Percentiles rank a stretch among this genome's conserved stretches.
phyloP scores from a whole-genome alignment of 768 basidiomycete genomes.

The Mycena albidolilacea region DNA sequence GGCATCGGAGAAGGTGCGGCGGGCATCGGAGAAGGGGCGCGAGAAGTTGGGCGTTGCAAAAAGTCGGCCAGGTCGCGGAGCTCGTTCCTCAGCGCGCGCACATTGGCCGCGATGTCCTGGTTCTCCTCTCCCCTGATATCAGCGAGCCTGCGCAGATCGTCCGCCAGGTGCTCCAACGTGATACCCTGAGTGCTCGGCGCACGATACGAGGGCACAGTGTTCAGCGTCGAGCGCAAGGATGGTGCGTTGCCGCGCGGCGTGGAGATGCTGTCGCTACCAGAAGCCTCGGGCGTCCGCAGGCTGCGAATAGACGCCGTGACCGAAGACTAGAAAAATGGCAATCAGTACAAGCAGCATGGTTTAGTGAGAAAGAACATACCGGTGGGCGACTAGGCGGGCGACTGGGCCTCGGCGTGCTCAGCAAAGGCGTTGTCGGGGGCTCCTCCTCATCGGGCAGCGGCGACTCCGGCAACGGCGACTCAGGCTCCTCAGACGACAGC shows the following conservation, averaged over 20 bases:
- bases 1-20: conserved; percentile 38
- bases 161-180: conserved; percentile 64
- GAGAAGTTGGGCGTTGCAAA: conserved; percentile 61
- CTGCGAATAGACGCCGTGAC: conserved; percentile 50
- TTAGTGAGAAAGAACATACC: conserved; percentile 34
- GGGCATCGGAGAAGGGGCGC: conserved; percentile 40
- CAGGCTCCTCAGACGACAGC: conserved; percentile 31
- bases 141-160: conserved; percentile 72
- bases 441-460: conserved; percentile 15
- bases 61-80: conserved; percentile 74
- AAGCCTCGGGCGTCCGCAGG: conserved; percentile 57
- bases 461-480: conserved; percentile 16
- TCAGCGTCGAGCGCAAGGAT: conserved; percentile 62
- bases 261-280: conserved; percentile 55
- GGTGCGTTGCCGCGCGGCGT: conserved; percentile 64
- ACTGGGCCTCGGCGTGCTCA: conserved; percentile 41
- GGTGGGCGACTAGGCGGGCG: conserved; percentile 42
- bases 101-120: conserved; percentile 73
- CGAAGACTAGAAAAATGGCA: conserved; percentile 44
- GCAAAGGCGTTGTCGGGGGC: conserved; percentile 31
- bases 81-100: conserved; percentile 79
- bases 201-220: conserved; percentile 61
- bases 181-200: conserved; percentile 66
- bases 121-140: conserved; percentile 74
- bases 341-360: conserved; percentile 1